These are phyloP conservation scores for Limnomonas spitsbergensis DNA, from an alignment of 139 green algal genomes.

Conservation along the genomic window DNA sequence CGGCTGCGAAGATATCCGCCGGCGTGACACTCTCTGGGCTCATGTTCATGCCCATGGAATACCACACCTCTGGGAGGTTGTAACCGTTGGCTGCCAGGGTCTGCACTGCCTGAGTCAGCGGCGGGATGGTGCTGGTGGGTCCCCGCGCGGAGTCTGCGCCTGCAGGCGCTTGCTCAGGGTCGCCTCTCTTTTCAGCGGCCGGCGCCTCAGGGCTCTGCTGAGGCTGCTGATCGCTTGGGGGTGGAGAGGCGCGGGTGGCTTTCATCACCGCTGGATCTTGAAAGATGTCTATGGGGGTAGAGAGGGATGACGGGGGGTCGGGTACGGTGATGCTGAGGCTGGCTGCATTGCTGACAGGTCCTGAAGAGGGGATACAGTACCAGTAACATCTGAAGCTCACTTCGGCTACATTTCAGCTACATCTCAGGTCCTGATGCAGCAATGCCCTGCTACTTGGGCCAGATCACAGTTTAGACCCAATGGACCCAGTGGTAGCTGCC, in stretches of 20 bases:
- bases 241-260: neutral
- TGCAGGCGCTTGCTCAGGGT: neutral
- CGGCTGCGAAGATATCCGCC: constrained; percentile 5
- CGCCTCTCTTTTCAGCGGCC: neutral
- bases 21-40: neutral
- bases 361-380: neutral
- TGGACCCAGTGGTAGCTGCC: no score
- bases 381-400: neutral
- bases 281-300: neutral
- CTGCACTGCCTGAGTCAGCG: constrained; percentile 4
- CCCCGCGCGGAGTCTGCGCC: neutral
- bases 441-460: no score
- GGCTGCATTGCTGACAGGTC: neutral
- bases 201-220: neutral
- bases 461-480: neutral
- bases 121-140: neutral
- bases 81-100: neutral
- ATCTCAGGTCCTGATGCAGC: no score
- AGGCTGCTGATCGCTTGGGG: neutral
- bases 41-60: constrained; percentile 4
- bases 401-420: neutral
- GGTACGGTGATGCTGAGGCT: no score
- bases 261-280: neutral
- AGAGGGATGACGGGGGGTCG: neutral
- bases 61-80: constrained; percentile 8